Evolutionary conservation across 495 filamentous ascomycete species (phyloP).

Genomic region (Lasiosphaeris hirsuta): DNA sequence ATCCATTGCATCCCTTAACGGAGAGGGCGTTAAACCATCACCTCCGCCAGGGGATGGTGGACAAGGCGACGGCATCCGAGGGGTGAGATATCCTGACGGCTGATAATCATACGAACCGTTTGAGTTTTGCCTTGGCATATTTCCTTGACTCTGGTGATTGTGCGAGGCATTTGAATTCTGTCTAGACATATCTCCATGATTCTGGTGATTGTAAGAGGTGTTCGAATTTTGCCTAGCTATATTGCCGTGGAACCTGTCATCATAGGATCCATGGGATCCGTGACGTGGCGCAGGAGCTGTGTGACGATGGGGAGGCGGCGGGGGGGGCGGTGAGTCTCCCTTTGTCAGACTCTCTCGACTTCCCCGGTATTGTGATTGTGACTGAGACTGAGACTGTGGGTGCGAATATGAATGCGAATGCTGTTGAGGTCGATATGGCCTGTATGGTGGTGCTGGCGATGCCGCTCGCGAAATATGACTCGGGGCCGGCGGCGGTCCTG

Average conservation of each 20-base stretch:
- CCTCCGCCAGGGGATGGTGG: constrained; percentile 61
- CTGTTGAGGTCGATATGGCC: constrained; percentile 36
- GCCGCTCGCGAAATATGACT: background rate
- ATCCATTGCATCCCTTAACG: constrained; percentile 91
- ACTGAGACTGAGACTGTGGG: constrained; percentile 12
- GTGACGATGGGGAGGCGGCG: constrained; percentile 53
- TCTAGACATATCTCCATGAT: constrained; percentile 14
- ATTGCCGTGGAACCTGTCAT: constrained; percentile 27
- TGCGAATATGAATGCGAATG: too few relatives aligned
- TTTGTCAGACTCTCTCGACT: constrained; percentile 15
- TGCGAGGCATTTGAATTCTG: constrained; percentile 29
- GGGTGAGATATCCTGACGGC: constrained; percentile 46
- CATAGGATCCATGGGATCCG: constrained; percentile 34
- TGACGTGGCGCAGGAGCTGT: constrained; percentile 18
- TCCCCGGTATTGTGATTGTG: constrained; percentile 18
- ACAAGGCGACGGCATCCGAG: constrained; percentile 49
- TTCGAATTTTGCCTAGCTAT: constrained; percentile 25
- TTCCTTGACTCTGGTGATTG: constrained; percentile 1
- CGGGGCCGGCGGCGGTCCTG: constrained; percentile 3
- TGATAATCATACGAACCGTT: constrained; percentile 34
- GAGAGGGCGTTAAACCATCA: constrained; percentile 78
- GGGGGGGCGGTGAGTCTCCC: constrained; percentile 47
- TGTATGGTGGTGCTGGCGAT: constrained; percentile 36
- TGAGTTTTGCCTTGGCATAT: constrained; percentile 16
- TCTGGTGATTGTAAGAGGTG: constrained; percentile 20